A percentile compares a stretch with the other conserved stretches of the same genome.
phyloP scores from a whole-genome alignment of 305 asterid species.

The Fraxinus paxiana region DNA sequence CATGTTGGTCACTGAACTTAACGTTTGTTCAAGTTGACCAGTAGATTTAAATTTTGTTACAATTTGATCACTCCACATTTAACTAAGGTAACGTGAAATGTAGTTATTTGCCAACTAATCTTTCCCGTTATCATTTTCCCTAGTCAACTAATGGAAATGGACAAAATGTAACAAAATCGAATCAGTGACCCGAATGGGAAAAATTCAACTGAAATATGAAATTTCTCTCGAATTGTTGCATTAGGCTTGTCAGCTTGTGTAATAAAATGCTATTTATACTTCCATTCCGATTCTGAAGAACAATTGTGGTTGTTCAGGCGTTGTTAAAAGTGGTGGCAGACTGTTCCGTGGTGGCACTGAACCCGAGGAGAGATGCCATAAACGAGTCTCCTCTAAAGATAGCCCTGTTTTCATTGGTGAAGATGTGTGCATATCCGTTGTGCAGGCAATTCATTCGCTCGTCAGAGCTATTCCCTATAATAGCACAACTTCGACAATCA shows the following conservation, averaged over 20 bases:
- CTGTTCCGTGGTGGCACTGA: constrained; percentile 67
- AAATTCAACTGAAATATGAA: background rate
- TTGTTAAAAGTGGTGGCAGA: constrained; percentile 80
- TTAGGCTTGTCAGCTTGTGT: background rate
- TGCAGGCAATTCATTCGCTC: constrained; percentile 77
- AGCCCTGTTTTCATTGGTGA: constrained; percentile 78
- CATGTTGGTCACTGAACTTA: background rate
- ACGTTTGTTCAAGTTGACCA: background rate
- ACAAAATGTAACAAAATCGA: background rate
- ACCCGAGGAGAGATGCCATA: constrained; percentile 67
- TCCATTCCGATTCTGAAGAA: constrained; percentile 10
- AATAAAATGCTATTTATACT: background rate
- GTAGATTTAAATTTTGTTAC: background rate
- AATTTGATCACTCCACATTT: background rate
- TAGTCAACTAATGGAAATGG: background rate
- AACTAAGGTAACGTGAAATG: background rate
- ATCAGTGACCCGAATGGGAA: background rate
- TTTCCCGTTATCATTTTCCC: background rate
- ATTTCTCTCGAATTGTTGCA: background rate
- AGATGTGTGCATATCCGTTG: constrained; percentile 85
- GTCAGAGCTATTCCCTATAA: constrained; percentile 64
- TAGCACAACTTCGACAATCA: constrained; percentile 85
- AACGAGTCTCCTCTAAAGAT: constrained; percentile 87
- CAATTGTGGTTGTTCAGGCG: constrained; percentile 51
- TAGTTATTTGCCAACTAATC: background rate